Percentiles rank a stretch among this genome's conserved stretches.
phyloP scores from a whole-genome alignment of 495 filamentous ascomycete genomes.

The Xanthoparmelia taractica region DNA sequence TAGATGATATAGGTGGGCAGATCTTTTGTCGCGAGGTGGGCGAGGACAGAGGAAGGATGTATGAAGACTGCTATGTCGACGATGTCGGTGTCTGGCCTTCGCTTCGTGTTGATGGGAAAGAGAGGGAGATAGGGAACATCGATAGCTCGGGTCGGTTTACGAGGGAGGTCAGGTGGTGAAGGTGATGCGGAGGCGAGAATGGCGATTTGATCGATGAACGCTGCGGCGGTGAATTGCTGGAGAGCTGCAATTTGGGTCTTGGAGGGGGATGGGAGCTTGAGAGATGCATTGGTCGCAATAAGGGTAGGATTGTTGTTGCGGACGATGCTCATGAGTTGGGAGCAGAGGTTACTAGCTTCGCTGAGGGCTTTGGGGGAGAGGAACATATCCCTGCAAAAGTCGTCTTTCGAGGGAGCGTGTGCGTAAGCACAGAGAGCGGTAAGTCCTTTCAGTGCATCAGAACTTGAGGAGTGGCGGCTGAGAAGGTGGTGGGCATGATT shows the following conservation, averaged over 20 bases:
- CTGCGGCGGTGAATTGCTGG: conserved; percentile 83
- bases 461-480: conserved; percentile 69
- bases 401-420: conserved; percentile 58
- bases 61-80: conserved; percentile 64
- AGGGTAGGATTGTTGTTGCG: conserved; percentile 64
- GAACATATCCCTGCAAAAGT: conserved; percentile 75
- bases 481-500: conserved; percentile 69
- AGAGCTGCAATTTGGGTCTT: conserved; percentile 68
- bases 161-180: conserved; percentile 56
- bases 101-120: conserved; percentile 50
- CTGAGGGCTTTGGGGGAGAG: conserved; percentile 75
- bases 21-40: conserved; percentile 59
- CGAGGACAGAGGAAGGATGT: conserved; percentile 73
- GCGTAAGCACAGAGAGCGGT: conserved; percentile 77
- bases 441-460: conserved; percentile 84
- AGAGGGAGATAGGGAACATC: conserved; percentile 89
- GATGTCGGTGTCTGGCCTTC: conserved; percentile 26
- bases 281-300: conserved; percentile 47
- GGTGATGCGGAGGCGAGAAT: conserved; percentile 84
- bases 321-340: conserved; percentile 75
- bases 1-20: conserved; percentile 85
- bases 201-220: conserved; percentile 92
- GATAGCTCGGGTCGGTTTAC: conserved; percentile 71
- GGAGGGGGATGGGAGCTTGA: conserved; percentile 61
- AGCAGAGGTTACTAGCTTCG: conserved; percentile 74